phyloP scores from a whole-genome alignment of 2,329 filamentous ascomycete genomes.

The Alternaria conjuncta region DNA sequence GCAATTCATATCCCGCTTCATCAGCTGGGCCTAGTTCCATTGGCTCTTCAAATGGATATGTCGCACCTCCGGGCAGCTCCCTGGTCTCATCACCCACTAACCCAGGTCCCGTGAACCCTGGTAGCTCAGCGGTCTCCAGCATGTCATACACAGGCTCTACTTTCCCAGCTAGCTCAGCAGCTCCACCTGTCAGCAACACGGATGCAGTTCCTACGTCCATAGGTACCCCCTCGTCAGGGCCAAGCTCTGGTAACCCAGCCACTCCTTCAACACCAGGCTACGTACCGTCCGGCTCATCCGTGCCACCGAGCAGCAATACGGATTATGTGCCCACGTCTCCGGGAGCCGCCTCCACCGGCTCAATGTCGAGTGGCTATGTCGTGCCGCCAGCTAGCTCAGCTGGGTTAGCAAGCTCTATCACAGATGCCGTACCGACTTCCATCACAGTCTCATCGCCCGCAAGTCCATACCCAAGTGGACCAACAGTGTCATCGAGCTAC shows the following conservation, averaged over 20 bases:
- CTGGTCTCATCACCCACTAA: neutral
- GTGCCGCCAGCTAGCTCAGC: neutral
- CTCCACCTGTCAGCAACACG: neutral
- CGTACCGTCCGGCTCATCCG: neutral
- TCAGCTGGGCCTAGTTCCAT: neutral
- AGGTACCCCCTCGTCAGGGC: neutral
- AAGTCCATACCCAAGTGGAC: conserved; percentile 2
- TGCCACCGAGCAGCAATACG: neutral
- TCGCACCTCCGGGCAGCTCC: conserved; percentile 4
- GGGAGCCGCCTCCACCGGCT: neutral
- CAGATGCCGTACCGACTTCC: neutral
- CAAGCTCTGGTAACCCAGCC: neutral
- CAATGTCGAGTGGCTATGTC: conserved; percentile 9
- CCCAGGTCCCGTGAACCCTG: neutral
- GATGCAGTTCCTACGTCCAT: conserved; percentile 9
- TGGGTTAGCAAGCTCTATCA: neutral
- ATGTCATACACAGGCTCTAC: conserved; percentile 1
- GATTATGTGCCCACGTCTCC: conserved; percentile 2
- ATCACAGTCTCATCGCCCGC: neutral
- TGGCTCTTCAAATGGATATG: conserved; percentile 5
- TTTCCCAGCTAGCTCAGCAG: neutral
- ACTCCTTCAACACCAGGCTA: conserved; percentile 3
- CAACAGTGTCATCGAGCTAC: neutral
- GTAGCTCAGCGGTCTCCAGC: neutral
- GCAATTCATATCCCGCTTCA: conserved; percentile 7